Evolutionary conservation across 2,329 filamentous ascomycete genomes (phyloP), one percentile per base, ranked within the genome.

Genomic region (Bertia moriformis): DNA sequence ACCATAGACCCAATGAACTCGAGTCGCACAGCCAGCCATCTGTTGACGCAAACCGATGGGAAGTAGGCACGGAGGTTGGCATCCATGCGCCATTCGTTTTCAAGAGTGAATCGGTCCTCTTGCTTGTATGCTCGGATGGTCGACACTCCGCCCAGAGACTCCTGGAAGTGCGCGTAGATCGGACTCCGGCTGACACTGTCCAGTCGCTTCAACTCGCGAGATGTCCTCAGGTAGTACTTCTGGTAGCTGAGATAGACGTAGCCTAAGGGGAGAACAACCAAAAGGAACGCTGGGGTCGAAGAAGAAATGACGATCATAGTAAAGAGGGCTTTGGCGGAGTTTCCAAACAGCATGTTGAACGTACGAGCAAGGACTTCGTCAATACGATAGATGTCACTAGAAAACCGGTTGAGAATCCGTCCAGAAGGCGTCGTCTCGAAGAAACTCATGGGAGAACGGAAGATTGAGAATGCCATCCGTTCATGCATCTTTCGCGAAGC

Each of bases 81-180:
- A 7, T 33, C 13, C 14, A 39, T 39, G 18, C 20, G 29, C 22
- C 29, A 33, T n/a, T 39, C 32, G 20, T 42, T 39, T 10, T 38
- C 20, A 3, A 42, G 18, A 42, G 32, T 19, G 13, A 18, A 13
- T 13, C 20, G 18, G 38, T 77, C 67, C 58, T 93, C 78, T 57
- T 98, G 89, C 44, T 81, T 73, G 64, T 93, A 98, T 24, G 91
- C 93, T 47, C 93, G 83, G 52, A 98, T 96, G 10, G 91, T 98
- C 43, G 84, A 85, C 53, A 95, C 82, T 33, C 91, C 91, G 44
- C 86, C 89, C 7, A 98, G 73, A 2, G 87, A 93, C 61, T 98
- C 93, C 56, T 98, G 91, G 64, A 98, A 98, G 59, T 98, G 93
- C 4, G 91, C 91, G 57, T 88, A 98, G 50, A 98, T 93, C 18